Evolutionary conservation across 2,329 filamentous ascomycete genomes (phyloP), one percentile per base, ranked within the genome.

Genomic region (Pyricularia pennisetigena): DNA sequence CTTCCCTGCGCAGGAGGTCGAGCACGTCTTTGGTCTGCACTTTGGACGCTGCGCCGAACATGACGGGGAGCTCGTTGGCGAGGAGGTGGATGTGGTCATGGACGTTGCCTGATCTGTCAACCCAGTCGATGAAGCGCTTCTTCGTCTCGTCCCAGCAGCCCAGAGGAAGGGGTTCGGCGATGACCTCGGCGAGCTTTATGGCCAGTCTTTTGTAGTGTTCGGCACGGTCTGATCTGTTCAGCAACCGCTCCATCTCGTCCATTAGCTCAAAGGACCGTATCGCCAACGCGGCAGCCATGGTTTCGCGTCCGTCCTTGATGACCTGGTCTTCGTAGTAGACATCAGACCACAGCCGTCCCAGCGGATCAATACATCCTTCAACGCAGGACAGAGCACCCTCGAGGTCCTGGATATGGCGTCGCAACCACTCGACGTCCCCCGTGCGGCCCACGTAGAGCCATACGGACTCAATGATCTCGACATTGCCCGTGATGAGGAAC

Each of bases 1-100:
- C 28, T 24, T 70, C 68, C 4, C n/a, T 28, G 14, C 62, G 26
- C 23, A 70, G 54, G 41, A 70, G 35, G 16, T 49, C 61, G 23
- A 65, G 63, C 4, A 69, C 67, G 41, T 20, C 29, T 3, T 28
- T 20, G 5, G 68, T 57, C 64, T 70, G 69, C 5, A 5, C 41
- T 6, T 64, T 30, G 9, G 64, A 41, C 5, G 69, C 59, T 16
- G 65, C 64, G 30, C 65, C 41, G 26, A 70, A 61, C 49, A 70
- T 66, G 4, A 70, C 64, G 24, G 69, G 69, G 14, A 70, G 67
- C 57, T 69, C 69, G 35, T 70, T 70, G 23, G 69, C 67, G 16
- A 70, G 68, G 16, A 70, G 62, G 61, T 70, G 69, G n/a, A 70
- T 68, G 64, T 70, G 69, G 67, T 70, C 69, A 54, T 70, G 69